These are phyloP conservation scores for Stereocaulon alpinum DNA, from an alignment of 495 filamentous ascomycete species.

Conservation along the genomic window DNA sequence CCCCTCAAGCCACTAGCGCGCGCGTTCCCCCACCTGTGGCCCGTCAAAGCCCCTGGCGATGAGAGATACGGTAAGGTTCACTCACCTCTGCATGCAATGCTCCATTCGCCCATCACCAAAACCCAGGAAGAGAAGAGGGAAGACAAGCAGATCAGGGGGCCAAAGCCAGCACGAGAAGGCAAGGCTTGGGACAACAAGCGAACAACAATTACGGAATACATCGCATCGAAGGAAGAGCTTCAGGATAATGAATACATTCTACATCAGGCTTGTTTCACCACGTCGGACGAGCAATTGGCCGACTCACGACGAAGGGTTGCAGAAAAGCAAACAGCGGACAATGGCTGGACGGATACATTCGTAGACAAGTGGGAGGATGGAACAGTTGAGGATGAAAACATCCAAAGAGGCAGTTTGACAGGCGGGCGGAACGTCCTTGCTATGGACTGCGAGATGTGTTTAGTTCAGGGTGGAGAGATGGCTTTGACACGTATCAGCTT, in stretches of 20 bases:
- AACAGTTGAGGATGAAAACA: conserved; percentile 52
- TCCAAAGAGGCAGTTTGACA: conserved; percentile 72
- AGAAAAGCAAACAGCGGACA: conserved; percentile 35
- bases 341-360: conserved; percentile 77
- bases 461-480: conserved; percentile 60
- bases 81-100: conserved; percentile 71
- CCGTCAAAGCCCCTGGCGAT: conserved; percentile 75
- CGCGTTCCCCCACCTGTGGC: conserved; percentile 83
- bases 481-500: conserved; percentile 84
- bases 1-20: conserved; percentile 61
- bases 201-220: conserved; percentile 66
- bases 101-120: conserved; percentile 58
- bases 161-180: conserved; percentile 45
- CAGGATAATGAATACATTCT: conserved; percentile 68
- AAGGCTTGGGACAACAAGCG: conserved; percentile 55
- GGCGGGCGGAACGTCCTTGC: conserved; percentile 72
- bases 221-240: conserved; percentile 63
- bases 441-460: conserved; percentile 95
- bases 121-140: conserved; percentile 47
- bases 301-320: conserved; percentile 38
- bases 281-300: conserved; percentile 31
- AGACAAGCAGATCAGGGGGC: conserved; percentile 42
- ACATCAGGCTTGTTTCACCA: conserved; percentile 57
- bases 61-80: conserved; percentile 66
- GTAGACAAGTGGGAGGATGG: conserved; percentile 59